These are phyloP conservation scores for Penicillium sp. DNA, from an alignment of 2,329 filamentous ascomycete genomes.

Conservation along the genomic window DNA sequence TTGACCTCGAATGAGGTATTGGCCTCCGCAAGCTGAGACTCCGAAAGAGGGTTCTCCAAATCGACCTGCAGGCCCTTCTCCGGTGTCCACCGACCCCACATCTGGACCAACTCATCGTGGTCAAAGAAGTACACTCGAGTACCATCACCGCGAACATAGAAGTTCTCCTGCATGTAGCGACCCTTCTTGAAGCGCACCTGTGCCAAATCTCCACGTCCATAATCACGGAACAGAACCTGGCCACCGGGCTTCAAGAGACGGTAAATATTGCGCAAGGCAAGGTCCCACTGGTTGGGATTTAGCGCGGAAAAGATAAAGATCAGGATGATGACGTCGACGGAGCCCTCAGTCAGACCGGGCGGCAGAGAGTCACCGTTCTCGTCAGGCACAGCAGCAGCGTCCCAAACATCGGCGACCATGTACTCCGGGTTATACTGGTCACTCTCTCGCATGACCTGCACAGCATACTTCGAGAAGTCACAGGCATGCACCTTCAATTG, in stretches of 20 bases:
- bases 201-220: constrained; percentile 90
- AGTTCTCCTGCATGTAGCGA: constrained; percentile 91
- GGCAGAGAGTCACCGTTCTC: constrained; percentile 60
- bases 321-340: constrained; percentile 87
- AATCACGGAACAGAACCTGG: constrained; percentile 93
- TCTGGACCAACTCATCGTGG: constrained; percentile 72
- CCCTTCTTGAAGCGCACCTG: constrained; percentile 98
- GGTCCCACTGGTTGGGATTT: constrained; percentile 78
- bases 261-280: constrained; percentile 78
- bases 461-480: constrained; percentile 93
- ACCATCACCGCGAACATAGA: constrained; percentile 93
- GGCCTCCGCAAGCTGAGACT: constrained; percentile 14
- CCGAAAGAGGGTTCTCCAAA: constrained; percentile 5
- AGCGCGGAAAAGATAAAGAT: constrained; percentile 98
- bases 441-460: constrained; percentile 85
- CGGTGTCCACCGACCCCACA: constrained; percentile 66
- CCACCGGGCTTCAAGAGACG: constrained; percentile 86
- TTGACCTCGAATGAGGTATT: constrained; percentile 65
- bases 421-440: constrained; percentile 70
- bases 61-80: constrained; percentile 34
- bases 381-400: constrained; percentile 66
- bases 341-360: constrained; percentile 72
- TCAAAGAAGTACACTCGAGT: constrained; percentile 98
- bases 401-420: constrained; percentile 94
- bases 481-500: constrained; percentile 84